These are phyloP conservation scores for Colletotrichum falcatum DNA, from an alignment of 2,329 filamentous ascomycete species.

Conservation along the genomic window DNA sequence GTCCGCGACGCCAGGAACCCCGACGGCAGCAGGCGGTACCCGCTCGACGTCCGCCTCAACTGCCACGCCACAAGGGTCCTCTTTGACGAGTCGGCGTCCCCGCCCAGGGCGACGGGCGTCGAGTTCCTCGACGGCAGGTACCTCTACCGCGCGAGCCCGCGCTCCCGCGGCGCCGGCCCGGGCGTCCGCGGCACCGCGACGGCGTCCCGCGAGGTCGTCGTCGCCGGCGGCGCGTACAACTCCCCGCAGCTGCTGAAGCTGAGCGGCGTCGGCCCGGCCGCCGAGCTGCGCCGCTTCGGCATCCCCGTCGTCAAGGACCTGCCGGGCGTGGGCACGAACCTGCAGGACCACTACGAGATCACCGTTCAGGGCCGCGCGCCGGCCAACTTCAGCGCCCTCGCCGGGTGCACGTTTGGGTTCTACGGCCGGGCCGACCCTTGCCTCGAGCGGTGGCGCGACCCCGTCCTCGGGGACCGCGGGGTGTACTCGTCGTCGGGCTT, in stretches of 20 bases:
- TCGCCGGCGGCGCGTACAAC: conserved; percentile 65
- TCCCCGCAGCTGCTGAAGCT: conserved; percentile 66
- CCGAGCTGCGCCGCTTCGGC: conserved; percentile 52
- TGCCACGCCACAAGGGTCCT: conserved; percentile 58
- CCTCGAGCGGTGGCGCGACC: conserved; percentile 46
- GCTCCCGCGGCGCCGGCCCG: conserved; percentile 45
- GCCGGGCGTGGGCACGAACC: conserved; percentile 70
- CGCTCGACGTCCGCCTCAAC: conserved; percentile 65
- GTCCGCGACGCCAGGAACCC: conserved; percentile 60
- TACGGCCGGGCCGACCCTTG: conserved; percentile 51
- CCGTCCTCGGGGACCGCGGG: conserved; percentile 57
- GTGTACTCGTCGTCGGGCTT: conserved; percentile 45
- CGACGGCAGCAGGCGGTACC: conserved; percentile 65
- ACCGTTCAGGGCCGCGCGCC: conserved; percentile 57
- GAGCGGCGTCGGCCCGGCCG: conserved; percentile 59
- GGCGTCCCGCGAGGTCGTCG: conserved; percentile 60
- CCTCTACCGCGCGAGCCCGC: conserved; percentile 60
- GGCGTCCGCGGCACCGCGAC: conserved; percentile 24
- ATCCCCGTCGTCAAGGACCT: conserved; percentile 63
- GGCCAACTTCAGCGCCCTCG: conserved; percentile 52
- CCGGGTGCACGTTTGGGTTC: conserved; percentile 47
- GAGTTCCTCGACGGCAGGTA: conserved; percentile 60
- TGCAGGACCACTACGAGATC: conserved; percentile 68
- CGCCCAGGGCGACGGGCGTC: conserved; percentile 60
- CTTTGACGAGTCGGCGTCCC: conserved; percentile 53